Evolutionary conservation across 2,329 filamentous ascomycete genomes (phyloP).

Genomic region (Zymoseptoria brevis): DNA sequence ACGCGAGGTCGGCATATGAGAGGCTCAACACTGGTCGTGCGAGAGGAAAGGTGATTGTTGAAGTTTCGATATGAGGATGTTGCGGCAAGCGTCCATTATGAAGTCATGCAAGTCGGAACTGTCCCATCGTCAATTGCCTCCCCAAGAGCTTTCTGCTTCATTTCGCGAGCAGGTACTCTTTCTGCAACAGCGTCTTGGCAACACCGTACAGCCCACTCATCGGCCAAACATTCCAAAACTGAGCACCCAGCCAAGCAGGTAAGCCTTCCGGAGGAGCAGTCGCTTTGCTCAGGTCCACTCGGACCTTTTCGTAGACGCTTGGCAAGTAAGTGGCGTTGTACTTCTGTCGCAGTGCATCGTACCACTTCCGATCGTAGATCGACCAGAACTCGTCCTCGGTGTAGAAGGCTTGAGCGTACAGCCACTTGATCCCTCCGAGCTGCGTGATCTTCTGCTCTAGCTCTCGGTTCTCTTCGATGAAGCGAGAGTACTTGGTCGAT

Average conservation of each 20-base stretch:
- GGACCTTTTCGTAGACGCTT: conserved; percentile 63
- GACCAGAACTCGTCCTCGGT: conserved; percentile 62
- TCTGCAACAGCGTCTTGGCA: conserved; percentile 11
- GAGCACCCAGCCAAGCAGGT: conserved; percentile 9
- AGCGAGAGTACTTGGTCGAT: conserved; percentile 45
- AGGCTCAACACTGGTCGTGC: conserved; percentile 28
- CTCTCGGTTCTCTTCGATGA: conserved; percentile 60
- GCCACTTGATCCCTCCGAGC: conserved; percentile 74
- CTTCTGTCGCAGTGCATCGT: conserved; percentile 54
- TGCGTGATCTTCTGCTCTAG: conserved; percentile 62
- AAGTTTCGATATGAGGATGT: neutral
- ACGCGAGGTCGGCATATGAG: conserved; percentile 37
- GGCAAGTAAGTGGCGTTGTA: conserved; percentile 57
- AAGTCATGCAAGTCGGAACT: neutral
- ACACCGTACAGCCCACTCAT: conserved; percentile 17
- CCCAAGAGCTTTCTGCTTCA: neutral
- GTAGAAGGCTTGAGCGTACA: conserved; percentile 83
- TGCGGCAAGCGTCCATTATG: neutral
- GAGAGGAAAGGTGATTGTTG: conserved; percentile 29
- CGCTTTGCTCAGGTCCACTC: conserved; percentile 33
- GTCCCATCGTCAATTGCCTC: neutral
- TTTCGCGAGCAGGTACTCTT: conserved; percentile 16
- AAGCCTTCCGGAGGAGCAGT: neutral
- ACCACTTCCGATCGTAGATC: conserved; percentile 53
- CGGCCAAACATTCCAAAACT: conserved; percentile 14